phyloP scores from a whole-genome alignment of 2,329 filamentous ascomycete species.

The Calcarisporium arbuscula region DNA sequence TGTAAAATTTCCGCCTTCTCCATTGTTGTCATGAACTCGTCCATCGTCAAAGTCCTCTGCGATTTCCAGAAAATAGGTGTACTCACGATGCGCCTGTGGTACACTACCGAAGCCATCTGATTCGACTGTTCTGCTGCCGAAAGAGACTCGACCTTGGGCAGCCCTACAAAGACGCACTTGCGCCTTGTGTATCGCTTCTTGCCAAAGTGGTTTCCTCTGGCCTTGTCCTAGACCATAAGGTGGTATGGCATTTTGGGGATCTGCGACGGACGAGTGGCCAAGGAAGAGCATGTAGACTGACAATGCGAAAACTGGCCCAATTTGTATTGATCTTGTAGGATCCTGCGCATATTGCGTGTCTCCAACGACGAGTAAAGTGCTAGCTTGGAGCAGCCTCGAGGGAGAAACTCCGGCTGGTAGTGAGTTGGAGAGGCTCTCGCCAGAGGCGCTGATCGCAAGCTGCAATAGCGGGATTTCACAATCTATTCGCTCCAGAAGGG shows the following conservation, averaged over 20 bases:
- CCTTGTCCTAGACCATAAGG: conserved; percentile 22
- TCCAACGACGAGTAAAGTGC: conserved; percentile 79
- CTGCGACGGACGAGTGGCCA: conserved; percentile 53
- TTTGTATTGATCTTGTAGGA: conserved; percentile 61
- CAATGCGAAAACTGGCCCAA: conserved; percentile 79
- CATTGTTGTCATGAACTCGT: conserved; percentile 42
- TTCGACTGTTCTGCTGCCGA: background rate
- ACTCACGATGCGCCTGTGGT: too few relatives aligned
- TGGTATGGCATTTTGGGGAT: background rate
- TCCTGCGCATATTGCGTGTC: conserved; percentile 74
- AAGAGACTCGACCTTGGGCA: conserved; percentile 29
- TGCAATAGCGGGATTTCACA: conserved; percentile 88
- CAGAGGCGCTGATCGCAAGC: conserved; percentile 88
- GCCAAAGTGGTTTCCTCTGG: conserved; percentile 72
- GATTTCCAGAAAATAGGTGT: conserved; percentile 73
- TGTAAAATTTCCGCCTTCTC: too few relatives aligned
- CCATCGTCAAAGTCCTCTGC: conserved; percentile 70
- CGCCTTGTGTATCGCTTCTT: conserved; percentile 93
- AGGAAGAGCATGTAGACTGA: conserved; percentile 95
- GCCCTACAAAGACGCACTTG: conserved; percentile 72
- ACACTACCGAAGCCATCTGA: too few relatives aligned
- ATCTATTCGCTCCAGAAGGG: conserved; percentile 72
- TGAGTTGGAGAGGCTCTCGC: conserved; percentile 75
- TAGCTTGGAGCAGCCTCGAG: conserved; percentile 84
- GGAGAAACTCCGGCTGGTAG: conserved; percentile 81